phyloP scores from a whole-genome alignment of 2,329 filamentous ascomycete species.

The Apiospora arundinis region DNA sequence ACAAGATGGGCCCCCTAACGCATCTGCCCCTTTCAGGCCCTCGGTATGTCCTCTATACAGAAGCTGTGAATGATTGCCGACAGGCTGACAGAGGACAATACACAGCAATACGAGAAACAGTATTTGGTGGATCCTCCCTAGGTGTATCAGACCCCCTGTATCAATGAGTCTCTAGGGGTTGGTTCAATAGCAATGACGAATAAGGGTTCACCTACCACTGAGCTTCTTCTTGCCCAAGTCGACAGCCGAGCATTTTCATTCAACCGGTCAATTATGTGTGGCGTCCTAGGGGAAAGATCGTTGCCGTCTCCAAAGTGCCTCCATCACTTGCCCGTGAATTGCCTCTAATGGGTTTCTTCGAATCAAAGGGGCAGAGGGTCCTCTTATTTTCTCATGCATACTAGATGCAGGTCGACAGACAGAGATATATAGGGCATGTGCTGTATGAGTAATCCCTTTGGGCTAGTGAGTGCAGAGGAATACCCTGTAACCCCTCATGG shows the following conservation, averaged over 20 bases:
- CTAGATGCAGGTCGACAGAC: background rate
- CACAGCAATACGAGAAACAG: background rate
- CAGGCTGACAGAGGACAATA: background rate
- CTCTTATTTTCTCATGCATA: background rate
- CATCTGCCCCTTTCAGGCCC: background rate
- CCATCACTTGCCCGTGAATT: background rate
- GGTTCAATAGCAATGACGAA: background rate
- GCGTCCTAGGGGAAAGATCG: background rate
- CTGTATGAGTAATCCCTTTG: conserved; percentile 6
- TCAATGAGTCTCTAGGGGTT: background rate
- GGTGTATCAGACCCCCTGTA: background rate
- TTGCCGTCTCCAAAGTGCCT: background rate
- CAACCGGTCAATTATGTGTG: background rate
- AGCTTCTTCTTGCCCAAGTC: background rate
- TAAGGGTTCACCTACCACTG: background rate
- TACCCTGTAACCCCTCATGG: background rate
- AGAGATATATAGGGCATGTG: background rate
- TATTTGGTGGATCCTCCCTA: background rate
- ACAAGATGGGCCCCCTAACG: background rate
- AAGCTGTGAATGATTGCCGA: background rate
- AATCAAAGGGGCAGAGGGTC: background rate
- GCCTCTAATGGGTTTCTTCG: background rate
- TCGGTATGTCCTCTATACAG: background rate
- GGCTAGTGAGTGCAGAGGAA: background rate
- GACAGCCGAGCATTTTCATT: background rate